Percentiles rank a stretch among this genome's conserved stretches.
Conservation (phyloP, 306 rosid genomes). For the Castanea mollissima region DNA sequence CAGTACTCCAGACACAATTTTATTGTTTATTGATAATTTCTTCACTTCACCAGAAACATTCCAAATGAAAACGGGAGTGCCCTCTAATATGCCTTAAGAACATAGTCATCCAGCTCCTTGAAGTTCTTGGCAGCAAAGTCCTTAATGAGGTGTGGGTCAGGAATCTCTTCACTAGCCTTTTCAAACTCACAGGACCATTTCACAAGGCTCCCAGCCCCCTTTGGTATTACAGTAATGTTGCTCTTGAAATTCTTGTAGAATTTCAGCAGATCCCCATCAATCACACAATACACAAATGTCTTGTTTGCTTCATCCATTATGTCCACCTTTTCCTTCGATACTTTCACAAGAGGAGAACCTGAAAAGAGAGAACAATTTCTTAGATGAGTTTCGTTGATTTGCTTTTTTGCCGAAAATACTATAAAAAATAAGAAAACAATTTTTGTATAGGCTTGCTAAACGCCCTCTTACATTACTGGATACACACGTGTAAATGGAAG, state of each 20-base stretch:
- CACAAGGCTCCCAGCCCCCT: conserved; percentile 56
- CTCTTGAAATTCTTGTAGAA: conserved; percentile 67
- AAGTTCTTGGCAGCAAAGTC: conserved; percentile 80
- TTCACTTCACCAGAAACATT: not conserved
- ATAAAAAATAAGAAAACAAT: no score
- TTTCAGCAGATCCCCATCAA: conserved; percentile 76
- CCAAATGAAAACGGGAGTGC: not conserved
- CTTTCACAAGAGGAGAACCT: conserved; percentile 68
- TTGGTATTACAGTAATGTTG: conserved; percentile 38
- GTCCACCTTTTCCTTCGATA: conserved; percentile 56
- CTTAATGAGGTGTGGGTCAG: conserved; percentile 60
- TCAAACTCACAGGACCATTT: conserved; percentile 70
- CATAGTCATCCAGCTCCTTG: conserved; percentile 59
- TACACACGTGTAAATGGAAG: no score
- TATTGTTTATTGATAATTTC: not conserved
- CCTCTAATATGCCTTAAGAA: conserved; percentile 30
- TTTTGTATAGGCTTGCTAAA: no score
- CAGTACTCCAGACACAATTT: not conserved
- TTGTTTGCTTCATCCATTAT: conserved; percentile 52
- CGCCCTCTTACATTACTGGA: no score
- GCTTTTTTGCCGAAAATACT: no score
- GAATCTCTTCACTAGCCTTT: conserved; percentile 48
- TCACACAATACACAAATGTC: conserved; percentile 44
- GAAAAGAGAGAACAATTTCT: not conserved
- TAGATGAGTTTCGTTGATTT: no score